Evolutionary conservation across 1,139 yeast species (phyloP).

Genomic region (Blastobotrys buckinghamii): DNA sequence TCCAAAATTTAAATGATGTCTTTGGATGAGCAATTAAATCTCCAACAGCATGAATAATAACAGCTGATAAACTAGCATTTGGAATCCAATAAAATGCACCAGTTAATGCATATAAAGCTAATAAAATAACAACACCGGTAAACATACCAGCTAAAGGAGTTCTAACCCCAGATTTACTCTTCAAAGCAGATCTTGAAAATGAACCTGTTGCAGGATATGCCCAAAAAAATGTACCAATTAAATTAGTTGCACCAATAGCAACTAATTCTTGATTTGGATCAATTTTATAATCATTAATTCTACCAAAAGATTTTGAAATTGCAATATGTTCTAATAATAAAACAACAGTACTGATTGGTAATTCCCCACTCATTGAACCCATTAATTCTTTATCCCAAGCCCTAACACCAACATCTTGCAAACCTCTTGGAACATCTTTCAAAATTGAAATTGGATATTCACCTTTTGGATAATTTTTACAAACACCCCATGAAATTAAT

Average conservation of each 20-base stretch:
- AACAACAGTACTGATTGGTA: constrained; percentile 81
- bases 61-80: constrained; percentile 78
- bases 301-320: constrained; percentile 87
- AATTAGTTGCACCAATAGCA: constrained; percentile 89
- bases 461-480: constrained; percentile 37
- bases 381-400: constrained; percentile 57
- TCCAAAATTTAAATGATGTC: constrained; percentile 71
- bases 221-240: constrained; percentile 84
- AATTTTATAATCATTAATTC: constrained; percentile 85
- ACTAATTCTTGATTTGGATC: constrained; percentile 90
- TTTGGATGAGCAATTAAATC: constrained; percentile 74
- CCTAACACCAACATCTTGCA: constrained; percentile 71
- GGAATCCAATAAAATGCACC: constrained; percentile 84
- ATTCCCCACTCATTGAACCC: constrained; percentile 59
- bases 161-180: constrained; percentile 91
- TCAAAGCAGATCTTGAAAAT: constrained; percentile 88
- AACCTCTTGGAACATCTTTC: constrained; percentile 78
- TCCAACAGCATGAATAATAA: constrained; percentile 92
- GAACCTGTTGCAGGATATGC: constrained; percentile 98
- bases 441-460: constrained; percentile 52
- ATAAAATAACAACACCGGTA: constrained; percentile 72
- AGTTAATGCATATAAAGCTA: constrained; percentile 82
- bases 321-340: constrained; percentile 88
- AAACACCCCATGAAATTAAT: constrained; percentile 59
- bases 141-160: constrained; percentile 91